These are phyloP conservation scores for Suillus alpinus DNA, from an alignment of 768 basidiomycete genomes.

Conservation along the genomic window DNA sequence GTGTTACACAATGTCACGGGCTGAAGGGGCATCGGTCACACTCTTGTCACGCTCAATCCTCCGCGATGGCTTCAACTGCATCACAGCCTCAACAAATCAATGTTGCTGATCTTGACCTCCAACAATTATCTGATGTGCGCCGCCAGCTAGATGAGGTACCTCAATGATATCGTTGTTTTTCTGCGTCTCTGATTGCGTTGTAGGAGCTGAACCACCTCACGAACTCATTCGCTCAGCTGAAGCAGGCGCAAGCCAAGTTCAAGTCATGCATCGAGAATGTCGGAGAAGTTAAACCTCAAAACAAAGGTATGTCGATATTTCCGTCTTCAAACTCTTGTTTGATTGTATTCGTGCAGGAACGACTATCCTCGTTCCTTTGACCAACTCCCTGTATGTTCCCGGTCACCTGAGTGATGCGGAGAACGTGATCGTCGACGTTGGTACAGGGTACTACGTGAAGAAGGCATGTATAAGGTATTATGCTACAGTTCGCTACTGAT, in stretches of 20 bases:
- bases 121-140: constrained; percentile 85
- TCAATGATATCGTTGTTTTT: neutral
- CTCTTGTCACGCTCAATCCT: constrained; percentile 4
- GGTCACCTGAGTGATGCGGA: constrained; percentile 82
- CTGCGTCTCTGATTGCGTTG: neutral
- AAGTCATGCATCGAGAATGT: constrained; percentile 82
- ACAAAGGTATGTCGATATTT: constrained; percentile 44
- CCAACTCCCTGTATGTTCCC: constrained; percentile 93
- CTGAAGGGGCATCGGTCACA: constrained; percentile 14
- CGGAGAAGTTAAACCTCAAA: constrained; percentile 66
- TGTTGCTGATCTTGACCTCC: constrained; percentile 77
- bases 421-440: constrained; percentile 91
- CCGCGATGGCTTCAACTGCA: constrained; percentile 30
- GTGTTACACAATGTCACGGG: constrained; percentile 20
- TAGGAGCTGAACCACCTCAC: constrained; percentile 93
- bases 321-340: neutral
- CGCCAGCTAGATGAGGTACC: constrained; percentile 89
- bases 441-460: constrained; percentile 94
- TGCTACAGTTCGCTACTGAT: neutral
- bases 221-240: constrained; percentile 88
- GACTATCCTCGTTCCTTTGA: constrained; percentile 87
- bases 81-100: constrained; percentile 67
- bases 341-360: constrained; percentile 54
- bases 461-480: constrained; percentile 55
- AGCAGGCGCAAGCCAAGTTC: constrained; percentile 92